Conservation (phyloP, 1,139 yeast genomes). For the Nakaseomyces sp. region DNA sequence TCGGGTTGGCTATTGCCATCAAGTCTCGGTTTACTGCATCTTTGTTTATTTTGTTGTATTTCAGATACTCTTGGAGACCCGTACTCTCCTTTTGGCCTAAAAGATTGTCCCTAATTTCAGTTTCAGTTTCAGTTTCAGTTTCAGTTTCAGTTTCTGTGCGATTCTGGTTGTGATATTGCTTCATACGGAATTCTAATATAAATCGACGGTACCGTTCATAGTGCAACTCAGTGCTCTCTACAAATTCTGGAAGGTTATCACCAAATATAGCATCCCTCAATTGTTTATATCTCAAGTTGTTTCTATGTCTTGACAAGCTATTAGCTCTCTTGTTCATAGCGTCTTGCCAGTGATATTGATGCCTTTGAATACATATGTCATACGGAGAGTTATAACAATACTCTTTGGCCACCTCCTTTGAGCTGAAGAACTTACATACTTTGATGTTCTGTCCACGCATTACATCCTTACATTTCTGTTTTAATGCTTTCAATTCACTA, state of each 20-base stretch:
- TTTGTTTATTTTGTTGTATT: background rate
- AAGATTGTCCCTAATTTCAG: too few species aligned
- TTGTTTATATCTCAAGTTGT: background rate
- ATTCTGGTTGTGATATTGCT: background rate
- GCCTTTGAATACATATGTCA: constrained; percentile 46
- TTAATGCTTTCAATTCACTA: constrained; percentile 35
- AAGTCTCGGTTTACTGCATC: background rate
- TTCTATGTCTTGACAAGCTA: background rate
- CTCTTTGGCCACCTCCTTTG: constrained; percentile 29
- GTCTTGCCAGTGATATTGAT: constrained; percentile 44
- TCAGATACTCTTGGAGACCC: background rate
- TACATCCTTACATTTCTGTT: constrained; percentile 37
- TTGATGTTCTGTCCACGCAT: constrained; percentile 43
- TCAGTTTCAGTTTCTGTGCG: background rate
- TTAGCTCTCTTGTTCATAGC: constrained; percentile 9
- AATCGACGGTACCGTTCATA: constrained; percentile 3
- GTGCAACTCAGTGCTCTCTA: constrained; percentile 5
- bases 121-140: background rate
- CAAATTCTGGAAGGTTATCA: constrained; percentile 3
- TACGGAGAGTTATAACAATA: constrained; percentile 20
- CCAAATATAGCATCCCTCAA: constrained; percentile 3
- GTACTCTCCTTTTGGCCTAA: background rate
- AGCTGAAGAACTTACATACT: constrained; percentile 50
- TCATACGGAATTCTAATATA: constrained; percentile 1
- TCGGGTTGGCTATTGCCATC: background rate